These are phyloP conservation scores for Hypoxylon rickii DNA, from an alignment of 495 filamentous ascomycete species.

Conservation along the genomic window DNA sequence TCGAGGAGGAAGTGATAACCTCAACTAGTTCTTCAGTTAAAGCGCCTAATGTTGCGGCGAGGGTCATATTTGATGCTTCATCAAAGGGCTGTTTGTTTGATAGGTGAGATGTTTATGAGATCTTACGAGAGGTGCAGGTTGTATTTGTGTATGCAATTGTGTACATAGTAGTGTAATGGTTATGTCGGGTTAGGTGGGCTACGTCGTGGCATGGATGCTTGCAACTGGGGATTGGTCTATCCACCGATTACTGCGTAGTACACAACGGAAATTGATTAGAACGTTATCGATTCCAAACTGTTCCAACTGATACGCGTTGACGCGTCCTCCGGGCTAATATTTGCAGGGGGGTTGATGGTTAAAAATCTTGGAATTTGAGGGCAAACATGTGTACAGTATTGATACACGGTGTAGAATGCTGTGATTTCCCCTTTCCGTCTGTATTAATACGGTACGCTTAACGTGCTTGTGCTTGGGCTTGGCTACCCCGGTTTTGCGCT, in stretches of 20 bases:
- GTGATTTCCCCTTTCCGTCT: constrained; percentile 8
- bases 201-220: too few relatives aligned
- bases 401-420: too few relatives aligned
- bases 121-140: not conserved
- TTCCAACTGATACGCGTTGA: constrained; percentile 25
- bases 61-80: constrained; percentile 52
- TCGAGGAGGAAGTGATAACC: constrained; percentile 42
- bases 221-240: too few relatives aligned
- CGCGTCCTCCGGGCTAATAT: constrained; percentile 16
- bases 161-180: too few relatives aligned
- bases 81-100: constrained; percentile 37
- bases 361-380: too few relatives aligned
- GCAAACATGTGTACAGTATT: too few relatives aligned
- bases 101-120: not conserved
- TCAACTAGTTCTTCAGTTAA: constrained; percentile 61
- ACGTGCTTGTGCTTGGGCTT: too few relatives aligned
- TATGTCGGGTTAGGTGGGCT: too few relatives aligned
- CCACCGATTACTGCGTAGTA: too few relatives aligned
- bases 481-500: not conserved
- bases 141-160: constrained; percentile 22
- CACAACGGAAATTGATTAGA: too few relatives aligned
- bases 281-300: not conserved
- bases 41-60: constrained; percentile 49
- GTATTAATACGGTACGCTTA: too few relatives aligned
- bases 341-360: not conserved